phyloP scores from a whole-genome alignment of 306 rosid genomes.

The Cicer pinnatifidum region DNA sequence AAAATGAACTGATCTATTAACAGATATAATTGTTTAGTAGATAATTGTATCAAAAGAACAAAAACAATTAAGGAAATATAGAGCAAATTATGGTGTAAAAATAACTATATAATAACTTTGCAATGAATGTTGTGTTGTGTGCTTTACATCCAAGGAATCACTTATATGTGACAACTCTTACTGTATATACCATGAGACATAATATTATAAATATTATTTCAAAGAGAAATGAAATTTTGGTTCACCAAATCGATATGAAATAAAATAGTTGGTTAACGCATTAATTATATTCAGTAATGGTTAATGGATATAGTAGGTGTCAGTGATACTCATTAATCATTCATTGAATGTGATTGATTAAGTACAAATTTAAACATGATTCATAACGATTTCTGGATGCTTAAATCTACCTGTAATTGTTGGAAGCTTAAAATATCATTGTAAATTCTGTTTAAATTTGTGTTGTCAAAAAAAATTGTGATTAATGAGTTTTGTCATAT shows the following conservation, averaged over 20 bases:
- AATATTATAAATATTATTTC: too few species aligned
- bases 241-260: too few species aligned
- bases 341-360: too few species aligned
- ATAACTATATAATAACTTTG: not conserved
- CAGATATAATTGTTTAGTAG: not conserved
- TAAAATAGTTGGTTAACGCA: not conserved
- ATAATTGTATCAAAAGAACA: not conserved
- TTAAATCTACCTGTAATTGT: too few species aligned
- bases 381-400: too few species aligned
- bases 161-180: not conserved
- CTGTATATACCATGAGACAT: not conserved
- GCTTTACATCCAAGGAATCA: constrained; percentile 6
- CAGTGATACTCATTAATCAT: too few species aligned
- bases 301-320: not conserved
- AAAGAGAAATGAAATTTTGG: not conserved
- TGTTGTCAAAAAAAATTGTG: too few species aligned
- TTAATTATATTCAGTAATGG: not conserved
- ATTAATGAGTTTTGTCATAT: too few species aligned
- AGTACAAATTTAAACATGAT: too few species aligned
- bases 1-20: not conserved
- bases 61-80: too few species aligned
- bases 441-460: too few species aligned
- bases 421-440: too few species aligned
- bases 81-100: not conserved
- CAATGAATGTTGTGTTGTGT: constrained; percentile 9